A percentile compares a stretch with the other conserved stretches of the same genome.
Conservation (phyloP, 23 red algal species). For the Gracilaria gracilis region DNA sequence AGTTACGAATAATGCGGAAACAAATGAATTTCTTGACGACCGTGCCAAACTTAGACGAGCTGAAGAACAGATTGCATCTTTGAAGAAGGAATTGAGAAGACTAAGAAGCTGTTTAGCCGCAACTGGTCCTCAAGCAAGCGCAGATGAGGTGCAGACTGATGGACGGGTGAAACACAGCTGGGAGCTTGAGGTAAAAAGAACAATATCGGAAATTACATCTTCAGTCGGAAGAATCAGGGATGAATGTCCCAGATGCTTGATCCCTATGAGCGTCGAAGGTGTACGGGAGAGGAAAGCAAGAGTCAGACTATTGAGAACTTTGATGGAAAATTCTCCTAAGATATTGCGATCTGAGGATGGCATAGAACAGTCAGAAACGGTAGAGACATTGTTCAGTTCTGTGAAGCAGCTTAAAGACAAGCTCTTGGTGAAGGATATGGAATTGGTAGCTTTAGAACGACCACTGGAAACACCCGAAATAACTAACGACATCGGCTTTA, state of each 20-base stretch:
- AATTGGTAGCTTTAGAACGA: neutral
- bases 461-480: neutral
- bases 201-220: neutral
- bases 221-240: too few species aligned
- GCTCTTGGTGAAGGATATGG: neutral
- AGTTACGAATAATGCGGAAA: constrained; percentile 72
- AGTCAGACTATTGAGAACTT: neutral
- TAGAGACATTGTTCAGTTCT: neutral
- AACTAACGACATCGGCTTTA: neutral
- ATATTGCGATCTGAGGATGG: neutral
- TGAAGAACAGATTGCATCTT: constrained; percentile 1
- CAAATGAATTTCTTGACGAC: constrained; percentile 86
- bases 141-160: neutral
- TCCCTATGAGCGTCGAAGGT: neutral
- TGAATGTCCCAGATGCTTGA: constrained; percentile 2
- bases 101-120: neutral
- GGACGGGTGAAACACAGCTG: neutral
- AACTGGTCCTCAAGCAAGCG: neutral
- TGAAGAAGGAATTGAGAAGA: constrained; percentile 31
- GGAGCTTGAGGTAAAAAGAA: neutral
- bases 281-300: neutral
- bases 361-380: neutral
- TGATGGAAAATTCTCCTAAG: neutral
- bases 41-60: constrained; percentile 65
- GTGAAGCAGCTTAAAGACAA: neutral